Evolutionary conservation across 2,329 filamentous ascomycete genomes (phyloP).

Genomic region (Sporothrix dimorphospora): DNA sequence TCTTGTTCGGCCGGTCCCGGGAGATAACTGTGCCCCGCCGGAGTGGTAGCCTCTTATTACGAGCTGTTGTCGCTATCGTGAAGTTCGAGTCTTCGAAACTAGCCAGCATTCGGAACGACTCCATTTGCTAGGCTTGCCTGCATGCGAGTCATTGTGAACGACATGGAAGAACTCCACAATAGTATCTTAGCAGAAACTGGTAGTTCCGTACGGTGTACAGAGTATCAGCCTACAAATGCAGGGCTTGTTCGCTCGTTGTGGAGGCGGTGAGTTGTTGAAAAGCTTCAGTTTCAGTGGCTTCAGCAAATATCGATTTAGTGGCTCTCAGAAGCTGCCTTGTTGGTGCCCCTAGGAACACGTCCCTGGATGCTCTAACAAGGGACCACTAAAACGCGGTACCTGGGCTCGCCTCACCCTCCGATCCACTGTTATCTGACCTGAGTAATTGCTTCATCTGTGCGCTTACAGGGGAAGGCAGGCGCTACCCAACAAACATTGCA

Average conservation of each 20-base stretch:
- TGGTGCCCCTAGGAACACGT: background rate
- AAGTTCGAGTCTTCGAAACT: background rate
- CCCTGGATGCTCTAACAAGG: background rate
- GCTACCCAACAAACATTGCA: background rate
- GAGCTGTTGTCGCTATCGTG: no score
- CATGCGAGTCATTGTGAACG: background rate
- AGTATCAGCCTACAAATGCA: background rate
- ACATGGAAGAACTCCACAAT: background rate
- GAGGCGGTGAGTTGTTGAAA: background rate
- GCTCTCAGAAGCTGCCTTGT: background rate
- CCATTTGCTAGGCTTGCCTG: background rate
- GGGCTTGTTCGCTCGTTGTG: background rate
- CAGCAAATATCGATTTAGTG: background rate
- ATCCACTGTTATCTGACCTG: background rate
- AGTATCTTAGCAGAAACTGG: background rate
- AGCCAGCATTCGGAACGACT: background rate
- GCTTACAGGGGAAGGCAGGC: background rate
- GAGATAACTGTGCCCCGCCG: background rate
- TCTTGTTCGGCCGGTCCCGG: background rate
- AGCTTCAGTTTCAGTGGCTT: background rate
- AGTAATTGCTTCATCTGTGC: conserved; percentile 1
- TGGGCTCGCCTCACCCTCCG: background rate
- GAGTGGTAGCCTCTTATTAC: no score
- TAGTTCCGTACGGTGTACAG: background rate
- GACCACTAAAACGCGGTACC: conserved; percentile 1